Evolutionary conservation across 352 stramenopile species (phyloP).

Genomic region (Elongisporangium senticosum): DNA sequence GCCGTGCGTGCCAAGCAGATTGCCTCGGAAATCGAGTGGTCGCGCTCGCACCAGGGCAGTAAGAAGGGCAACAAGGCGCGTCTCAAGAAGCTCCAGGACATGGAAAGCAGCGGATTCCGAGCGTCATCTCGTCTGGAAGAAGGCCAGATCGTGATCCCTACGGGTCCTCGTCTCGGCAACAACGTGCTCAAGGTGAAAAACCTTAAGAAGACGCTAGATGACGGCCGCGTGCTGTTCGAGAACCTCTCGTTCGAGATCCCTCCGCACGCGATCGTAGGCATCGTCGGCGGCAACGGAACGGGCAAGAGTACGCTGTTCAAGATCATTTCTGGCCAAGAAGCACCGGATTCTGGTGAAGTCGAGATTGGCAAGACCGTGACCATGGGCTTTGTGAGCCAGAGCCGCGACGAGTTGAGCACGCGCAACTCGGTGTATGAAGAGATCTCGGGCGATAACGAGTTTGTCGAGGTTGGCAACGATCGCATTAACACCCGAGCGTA

Average conservation of each 20-base stretch:
- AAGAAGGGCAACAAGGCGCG: constrained; percentile 91
- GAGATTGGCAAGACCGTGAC: constrained; percentile 76
- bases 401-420: constrained; percentile 57
- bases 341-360: constrained; percentile 70
- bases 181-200: constrained; percentile 87
- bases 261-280: constrained; percentile 94
- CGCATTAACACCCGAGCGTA: constrained; percentile 81
- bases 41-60: constrained; percentile 75
- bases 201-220: constrained; percentile 65
- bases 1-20: constrained; percentile 90
- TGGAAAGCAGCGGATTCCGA: constrained; percentile 66
- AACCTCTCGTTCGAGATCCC: constrained; percentile 93
- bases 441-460: constrained; percentile 84
- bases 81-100: constrained; percentile 88
- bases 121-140: constrained; percentile 70
- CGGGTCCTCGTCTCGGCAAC: constrained; percentile 89
- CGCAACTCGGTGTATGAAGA: constrained; percentile 76
- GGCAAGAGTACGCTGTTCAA: constrained; percentile 97
- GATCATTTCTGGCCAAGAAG: constrained; percentile 91
- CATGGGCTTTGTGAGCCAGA: constrained; percentile 76
- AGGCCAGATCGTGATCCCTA: constrained; percentile 88
- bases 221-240: constrained; percentile 88
- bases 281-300: constrained; percentile 97
- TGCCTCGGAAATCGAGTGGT: constrained; percentile 92
- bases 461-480: constrained; percentile 68